Base-by-base conservation (phyloP, 345 rosid genomes). In the Alliaria petiolata region DNA sequence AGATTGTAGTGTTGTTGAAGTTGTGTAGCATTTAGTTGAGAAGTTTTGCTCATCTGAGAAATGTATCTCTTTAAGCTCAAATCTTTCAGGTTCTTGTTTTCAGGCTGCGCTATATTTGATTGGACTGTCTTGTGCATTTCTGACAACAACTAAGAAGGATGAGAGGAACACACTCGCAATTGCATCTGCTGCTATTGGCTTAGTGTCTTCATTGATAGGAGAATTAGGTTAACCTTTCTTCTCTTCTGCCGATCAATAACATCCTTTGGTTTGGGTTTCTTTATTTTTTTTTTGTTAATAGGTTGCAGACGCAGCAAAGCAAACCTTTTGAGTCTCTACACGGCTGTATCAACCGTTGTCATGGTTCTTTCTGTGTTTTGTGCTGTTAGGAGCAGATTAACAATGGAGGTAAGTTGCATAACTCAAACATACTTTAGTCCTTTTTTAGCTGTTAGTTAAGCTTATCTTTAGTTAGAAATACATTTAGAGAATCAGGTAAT, bases 251-350 rank as follows among this genome's bases (percentile, higher is more conserved):
- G 28, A 25, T 10, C 1, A 22, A 44, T 55, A 7, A 6, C 8
- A n/a, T 68, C 55, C n/a, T 56, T 26, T 62, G 8, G 31, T 62
- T 43, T 26, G 33, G 14, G 12, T 75, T 17, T 62, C 22, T 53
- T 58, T 45, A 12, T 30, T 57, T 40, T 60, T 52, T 6, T 22
- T 17, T 51, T 71, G 17, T 30, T 12, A 6, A 40, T 14, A 89
- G 96, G 93, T 77, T 85, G 84, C 63, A 87, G 74, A 46, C 78
- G 84, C 31, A 90, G 88, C 77, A 71, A 77, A 70, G 76, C 53
- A 11, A 76, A 79, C 60, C 68, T 83, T 20, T 81, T 90, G 81
- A 85, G 77, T 59, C 53, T 83, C 50, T 87, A 75, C 52, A 55
- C 83, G 26, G 69, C 74, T 51, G 71, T 67, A 12, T 85, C 88